A percentile compares a stretch with the other conserved stretches of the same genome.
These are phyloP conservation scores for Dactylella cylindrospora DNA, from an alignment of 2,329 filamentous ascomycete genomes.

Conservation along the genomic window DNA sequence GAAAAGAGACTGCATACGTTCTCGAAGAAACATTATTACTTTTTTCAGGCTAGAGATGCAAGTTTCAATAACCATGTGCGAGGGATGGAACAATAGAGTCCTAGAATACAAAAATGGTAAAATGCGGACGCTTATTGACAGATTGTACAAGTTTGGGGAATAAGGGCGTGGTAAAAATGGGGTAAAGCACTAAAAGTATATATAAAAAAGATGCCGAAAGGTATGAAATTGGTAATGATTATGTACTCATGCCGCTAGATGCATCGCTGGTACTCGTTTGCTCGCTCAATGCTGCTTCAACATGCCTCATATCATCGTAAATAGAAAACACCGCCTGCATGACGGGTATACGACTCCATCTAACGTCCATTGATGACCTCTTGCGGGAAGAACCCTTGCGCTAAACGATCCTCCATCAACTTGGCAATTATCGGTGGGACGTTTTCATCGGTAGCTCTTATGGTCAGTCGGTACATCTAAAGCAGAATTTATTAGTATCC, in stretches of 20 bases:
- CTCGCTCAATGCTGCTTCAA: slow-evolving; percentile 21
- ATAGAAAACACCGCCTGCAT: background rate
- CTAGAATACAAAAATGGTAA: no score
- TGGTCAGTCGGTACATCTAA: slow-evolving; percentile 92
- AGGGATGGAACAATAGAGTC: no score
- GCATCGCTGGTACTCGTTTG: slow-evolving; percentile 12
- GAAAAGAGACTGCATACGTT: no score
- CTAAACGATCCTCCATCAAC: slow-evolving; percentile 81
- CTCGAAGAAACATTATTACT: no score
- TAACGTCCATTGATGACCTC: slow-evolving; percentile 45
- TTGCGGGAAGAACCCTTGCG: slow-evolving; percentile 55
- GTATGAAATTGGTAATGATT: no score
- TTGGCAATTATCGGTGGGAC: slow-evolving; percentile 79
- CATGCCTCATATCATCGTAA: background rate
- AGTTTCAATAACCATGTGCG: no score
- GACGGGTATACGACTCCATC: background rate
- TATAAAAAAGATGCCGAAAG: no score
- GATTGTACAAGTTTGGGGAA: no score
- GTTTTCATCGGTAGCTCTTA: slow-evolving; percentile 87
- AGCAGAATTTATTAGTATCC: slow-evolving; percentile 44
- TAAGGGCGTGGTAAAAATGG: no score
- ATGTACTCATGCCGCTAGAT: background rate
- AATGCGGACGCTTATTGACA: no score
- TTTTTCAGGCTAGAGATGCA: no score
- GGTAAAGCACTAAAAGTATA: no score